These are phyloP conservation scores for Xylogone sp. DNA, from an alignment of 2,329 filamentous ascomycete genomes.

Conservation along the genomic window DNA sequence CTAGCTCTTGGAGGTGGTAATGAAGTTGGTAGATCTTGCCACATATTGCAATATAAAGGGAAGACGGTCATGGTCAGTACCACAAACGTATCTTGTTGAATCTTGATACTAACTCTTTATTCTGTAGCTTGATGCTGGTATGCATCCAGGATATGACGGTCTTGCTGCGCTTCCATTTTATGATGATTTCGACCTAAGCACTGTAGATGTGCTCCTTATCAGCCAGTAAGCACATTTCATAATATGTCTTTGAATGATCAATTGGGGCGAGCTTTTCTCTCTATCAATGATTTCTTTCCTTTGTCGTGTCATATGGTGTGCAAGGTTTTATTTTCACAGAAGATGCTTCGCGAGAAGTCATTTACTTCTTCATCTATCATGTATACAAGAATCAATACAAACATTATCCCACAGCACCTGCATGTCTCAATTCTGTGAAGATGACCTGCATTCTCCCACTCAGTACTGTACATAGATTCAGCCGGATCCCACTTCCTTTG, in stretches of 20 bases:
- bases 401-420: constrained; percentile 26
- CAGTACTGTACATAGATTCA: constrained; percentile 25
- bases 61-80: constrained; percentile 92
- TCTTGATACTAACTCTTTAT: constrained; percentile 5
- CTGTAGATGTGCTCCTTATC: constrained; percentile 93
- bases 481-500: constrained; percentile 2
- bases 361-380: constrained; percentile 16
- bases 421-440: constrained; percentile 30
- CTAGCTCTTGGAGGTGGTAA: constrained; percentile 92
- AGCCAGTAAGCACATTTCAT: constrained; percentile 79
- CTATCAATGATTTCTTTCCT: constrained; percentile 2
- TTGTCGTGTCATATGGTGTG: not conserved
- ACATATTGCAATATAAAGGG: constrained; percentile 98
- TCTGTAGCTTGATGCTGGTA: constrained; percentile 84
- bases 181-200: constrained; percentile 96
- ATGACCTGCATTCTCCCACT: constrained; percentile 18
- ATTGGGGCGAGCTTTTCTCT: not conserved
- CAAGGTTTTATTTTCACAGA: not conserved
- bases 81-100: constrained; percentile 1
- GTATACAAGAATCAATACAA: constrained; percentile 43
- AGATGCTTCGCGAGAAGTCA: not conserved
- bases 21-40: constrained; percentile 94
- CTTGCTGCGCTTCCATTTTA: constrained; percentile 93
- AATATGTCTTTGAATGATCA: not conserved
- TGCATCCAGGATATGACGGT: constrained; percentile 94